phyloP scores from a whole-genome alignment of 768 basidiomycete species.

The Serendipita sp. region DNA sequence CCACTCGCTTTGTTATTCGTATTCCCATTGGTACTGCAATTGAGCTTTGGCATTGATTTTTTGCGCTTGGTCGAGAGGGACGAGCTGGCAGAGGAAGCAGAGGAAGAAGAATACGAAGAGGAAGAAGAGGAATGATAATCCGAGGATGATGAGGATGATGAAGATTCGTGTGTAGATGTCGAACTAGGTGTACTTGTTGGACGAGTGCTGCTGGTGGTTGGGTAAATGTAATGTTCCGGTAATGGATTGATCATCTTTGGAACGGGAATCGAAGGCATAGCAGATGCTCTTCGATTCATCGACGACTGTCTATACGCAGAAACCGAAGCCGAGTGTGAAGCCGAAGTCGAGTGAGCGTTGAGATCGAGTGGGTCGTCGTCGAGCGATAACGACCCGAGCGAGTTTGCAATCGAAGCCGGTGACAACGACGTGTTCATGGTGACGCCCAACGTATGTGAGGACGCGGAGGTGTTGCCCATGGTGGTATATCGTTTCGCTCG shows the following conservation, averaged over 20 bases:
- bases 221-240: not conserved
- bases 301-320: not conserved
- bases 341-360: not conserved
- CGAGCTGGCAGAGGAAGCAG: too few relatives aligned
- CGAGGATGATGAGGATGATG: not conserved
- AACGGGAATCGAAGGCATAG: not conserved
- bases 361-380: slow-evolving; percentile 1
- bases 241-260: not conserved
- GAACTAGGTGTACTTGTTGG: not conserved
- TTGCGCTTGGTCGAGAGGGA: too few relatives aligned
- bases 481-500: not conserved
- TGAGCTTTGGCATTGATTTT: too few relatives aligned
- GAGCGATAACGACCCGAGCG: not conserved
- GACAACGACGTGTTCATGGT: not conserved
- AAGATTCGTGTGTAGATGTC: not conserved
- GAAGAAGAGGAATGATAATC: not conserved
- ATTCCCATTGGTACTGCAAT: not conserved
- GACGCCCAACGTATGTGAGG: too few relatives aligned
- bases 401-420: not conserved
- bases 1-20: too few relatives aligned
- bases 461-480: too few relatives aligned
- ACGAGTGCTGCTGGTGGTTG: not conserved
- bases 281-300: not conserved
- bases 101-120: too few relatives aligned
- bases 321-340: not conserved